Base-by-base conservation (phyloP, 768 basidiomycete species). In the Amanita rimosa region DNA sequence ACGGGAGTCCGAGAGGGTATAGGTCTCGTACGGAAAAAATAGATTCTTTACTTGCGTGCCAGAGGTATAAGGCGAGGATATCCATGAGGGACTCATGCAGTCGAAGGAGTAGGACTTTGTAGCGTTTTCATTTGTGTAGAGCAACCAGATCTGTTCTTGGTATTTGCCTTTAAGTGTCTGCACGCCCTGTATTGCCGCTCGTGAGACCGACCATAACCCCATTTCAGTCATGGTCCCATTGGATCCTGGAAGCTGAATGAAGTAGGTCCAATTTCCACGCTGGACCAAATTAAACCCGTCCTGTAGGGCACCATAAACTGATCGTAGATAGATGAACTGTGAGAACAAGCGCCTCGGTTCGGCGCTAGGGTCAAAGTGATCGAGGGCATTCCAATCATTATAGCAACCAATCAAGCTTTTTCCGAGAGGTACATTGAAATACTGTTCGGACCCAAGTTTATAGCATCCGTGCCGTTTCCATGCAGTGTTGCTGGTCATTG, bases 401-500 rank as follows among this genome's bases (percentile, higher is more conserved):
- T 83, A 57, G 62, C 93, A 96, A 40, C 91, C 93, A 14, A 91
- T 68, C 27, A 91, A 61, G 2, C 86, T 67, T 56, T 79, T 80
- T 48, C 85, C 83, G 55, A 94, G 71, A 1, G 86, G 85, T 78
- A 94, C 87, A 65, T 95, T 92, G 74, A 85, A 96, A 67, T 93
- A 96, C 60, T 95, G 93, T 52, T 77, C 73, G 6, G 93, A 95
- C 9, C 93, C 93, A 29, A 95, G 78, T 39, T 71, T 73, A 62
- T 96, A 96, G 64, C 93, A 96, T 4, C 92, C 92, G 60, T 96
- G 93, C 29, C 85, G 79, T 60, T 91, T 85, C 93, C 93, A 96
- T 3, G 92, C 92, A 44, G 68, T 77, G 62, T 73, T 86, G 51
- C 76, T 73, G 44, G 83, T 74, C 93, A 96, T 96, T 13, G 91